Conservation (phyloP, 225 moss, liverwort and hornwort species). For the Polytrichum commune region DNA sequence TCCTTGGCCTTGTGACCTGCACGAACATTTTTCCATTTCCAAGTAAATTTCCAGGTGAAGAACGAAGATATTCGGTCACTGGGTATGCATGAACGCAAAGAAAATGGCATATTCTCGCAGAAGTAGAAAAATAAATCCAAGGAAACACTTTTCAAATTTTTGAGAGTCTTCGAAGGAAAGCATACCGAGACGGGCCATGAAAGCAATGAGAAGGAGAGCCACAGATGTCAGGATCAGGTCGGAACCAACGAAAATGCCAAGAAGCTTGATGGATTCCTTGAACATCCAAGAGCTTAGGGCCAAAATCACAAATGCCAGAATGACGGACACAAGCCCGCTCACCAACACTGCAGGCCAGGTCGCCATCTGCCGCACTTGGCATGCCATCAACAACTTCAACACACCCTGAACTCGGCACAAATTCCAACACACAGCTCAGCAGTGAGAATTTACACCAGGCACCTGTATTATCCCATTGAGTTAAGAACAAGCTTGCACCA, state of each 20-base stretch:
- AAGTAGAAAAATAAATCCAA: too few species aligned
- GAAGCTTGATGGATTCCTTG: conserved; percentile 43
- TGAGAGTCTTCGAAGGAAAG: neutral
- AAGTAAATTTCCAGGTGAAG: too few species aligned
- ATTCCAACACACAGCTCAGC: neutral
- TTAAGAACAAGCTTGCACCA: too few species aligned
- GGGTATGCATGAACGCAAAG: too few species aligned
- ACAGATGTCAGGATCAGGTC: conserved; percentile 63
- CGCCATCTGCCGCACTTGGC: conserved; percentile 56
- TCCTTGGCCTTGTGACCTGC: conserved; percentile 44
- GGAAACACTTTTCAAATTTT: too few species aligned
- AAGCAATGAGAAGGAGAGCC: conserved; percentile 61
- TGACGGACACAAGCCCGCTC: conserved; percentile 61
- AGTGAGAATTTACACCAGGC: neutral
- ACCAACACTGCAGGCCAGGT: conserved; percentile 79
- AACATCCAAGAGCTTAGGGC: conserved; percentile 51
- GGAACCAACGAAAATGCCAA: conserved; percentile 59
- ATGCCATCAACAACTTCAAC: conserved; percentile 73
- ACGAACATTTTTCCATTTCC: neutral
- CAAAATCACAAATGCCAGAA: conserved; percentile 62
- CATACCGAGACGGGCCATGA: conserved; percentile 65
- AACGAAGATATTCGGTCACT: too few species aligned
- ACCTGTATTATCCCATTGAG: neutral
- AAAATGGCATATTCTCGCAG: too few species aligned
- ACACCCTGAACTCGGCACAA: conserved; percentile 38